These are phyloP conservation scores for Rosa hybrid DNA, from an alignment of 331 rosid species.

Conservation along the genomic window DNA sequence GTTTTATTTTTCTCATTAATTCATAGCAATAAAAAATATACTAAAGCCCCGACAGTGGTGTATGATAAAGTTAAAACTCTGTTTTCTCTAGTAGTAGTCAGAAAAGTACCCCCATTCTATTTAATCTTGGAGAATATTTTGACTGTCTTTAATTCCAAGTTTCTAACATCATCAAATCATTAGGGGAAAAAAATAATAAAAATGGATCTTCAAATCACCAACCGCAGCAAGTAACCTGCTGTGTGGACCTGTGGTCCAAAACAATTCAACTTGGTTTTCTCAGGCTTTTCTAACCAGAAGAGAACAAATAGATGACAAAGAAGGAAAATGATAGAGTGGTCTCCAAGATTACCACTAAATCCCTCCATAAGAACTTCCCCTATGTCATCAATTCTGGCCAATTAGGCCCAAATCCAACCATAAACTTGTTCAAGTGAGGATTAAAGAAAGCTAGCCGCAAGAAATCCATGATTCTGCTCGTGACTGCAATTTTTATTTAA, in stretches of 20 bases:
- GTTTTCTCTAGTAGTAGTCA: neutral
- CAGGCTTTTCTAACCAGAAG: neutral
- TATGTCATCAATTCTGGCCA: conserved; percentile 13
- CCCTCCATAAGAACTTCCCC: conserved; percentile 5
- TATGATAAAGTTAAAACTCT: neutral
- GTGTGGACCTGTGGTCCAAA: neutral
- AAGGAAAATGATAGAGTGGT: conserved; percentile 11
- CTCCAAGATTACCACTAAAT: conserved; percentile 10
- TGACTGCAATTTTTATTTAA: neutral
- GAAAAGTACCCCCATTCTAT: neutral
- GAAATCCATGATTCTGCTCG: conserved; percentile 20
- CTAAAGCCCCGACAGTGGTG: neutral
- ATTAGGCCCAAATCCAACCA: conserved; percentile 3
- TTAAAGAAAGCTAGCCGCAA: conserved; percentile 13
- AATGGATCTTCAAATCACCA: neutral
- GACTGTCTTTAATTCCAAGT: neutral
- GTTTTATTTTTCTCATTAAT: no score
- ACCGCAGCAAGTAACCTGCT: neutral
- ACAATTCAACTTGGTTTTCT: conserved; percentile 3
- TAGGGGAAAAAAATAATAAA: neutral
- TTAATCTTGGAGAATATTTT: neutral
- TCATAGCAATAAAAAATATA: neutral
- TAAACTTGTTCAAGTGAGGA: neutral
- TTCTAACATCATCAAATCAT: neutral
- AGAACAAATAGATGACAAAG: conserved; percentile 10